Conservation (phyloP, 2,329 filamentous ascomycete species). For the Hypoxylon sp. region DNA sequence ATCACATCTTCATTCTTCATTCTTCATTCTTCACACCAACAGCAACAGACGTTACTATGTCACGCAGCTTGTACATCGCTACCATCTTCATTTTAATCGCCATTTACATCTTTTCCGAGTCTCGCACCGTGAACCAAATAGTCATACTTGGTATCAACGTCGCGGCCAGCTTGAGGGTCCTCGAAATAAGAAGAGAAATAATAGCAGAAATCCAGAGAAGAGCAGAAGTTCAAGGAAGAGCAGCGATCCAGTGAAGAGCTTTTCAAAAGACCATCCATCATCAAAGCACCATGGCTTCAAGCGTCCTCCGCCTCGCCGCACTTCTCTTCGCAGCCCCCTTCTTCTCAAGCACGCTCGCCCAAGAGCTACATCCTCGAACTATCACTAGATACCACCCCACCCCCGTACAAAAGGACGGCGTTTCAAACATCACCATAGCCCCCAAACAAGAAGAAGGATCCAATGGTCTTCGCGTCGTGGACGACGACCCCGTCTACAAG, state of each 20-base stretch:
- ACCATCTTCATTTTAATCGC: background rate
- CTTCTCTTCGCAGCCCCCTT: slow-evolving; percentile 11
- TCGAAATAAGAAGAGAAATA: background rate
- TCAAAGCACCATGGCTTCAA: slow-evolving; percentile 25
- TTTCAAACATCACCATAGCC: background rate
- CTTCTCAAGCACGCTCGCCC: background rate
- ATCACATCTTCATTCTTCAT: slow-evolving; percentile 13
- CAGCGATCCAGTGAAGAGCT: background rate
- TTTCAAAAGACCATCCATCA: background rate
- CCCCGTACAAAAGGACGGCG: background rate
- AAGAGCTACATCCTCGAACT: background rate
- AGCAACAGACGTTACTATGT: slow-evolving; percentile 13
- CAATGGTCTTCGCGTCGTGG: slow-evolving; percentile 21
- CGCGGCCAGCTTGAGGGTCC: background rate
- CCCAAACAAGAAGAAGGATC: slow-evolving; percentile 3
- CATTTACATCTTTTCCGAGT: background rate
- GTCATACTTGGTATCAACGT: background rate
- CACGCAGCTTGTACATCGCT: background rate
- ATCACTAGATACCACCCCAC: background rate
- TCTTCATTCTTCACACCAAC: background rate
- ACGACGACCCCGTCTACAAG: slow-evolving; percentile 56
- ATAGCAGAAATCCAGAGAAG: background rate
- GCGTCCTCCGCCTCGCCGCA: slow-evolving; percentile 12
- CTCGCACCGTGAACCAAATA: background rate
- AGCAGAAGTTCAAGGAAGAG: background rate